These are phyloP conservation scores for Colletotrichum sp. DNA, from an alignment of 2,329 filamentous ascomycete species.

Conservation along the genomic window DNA sequence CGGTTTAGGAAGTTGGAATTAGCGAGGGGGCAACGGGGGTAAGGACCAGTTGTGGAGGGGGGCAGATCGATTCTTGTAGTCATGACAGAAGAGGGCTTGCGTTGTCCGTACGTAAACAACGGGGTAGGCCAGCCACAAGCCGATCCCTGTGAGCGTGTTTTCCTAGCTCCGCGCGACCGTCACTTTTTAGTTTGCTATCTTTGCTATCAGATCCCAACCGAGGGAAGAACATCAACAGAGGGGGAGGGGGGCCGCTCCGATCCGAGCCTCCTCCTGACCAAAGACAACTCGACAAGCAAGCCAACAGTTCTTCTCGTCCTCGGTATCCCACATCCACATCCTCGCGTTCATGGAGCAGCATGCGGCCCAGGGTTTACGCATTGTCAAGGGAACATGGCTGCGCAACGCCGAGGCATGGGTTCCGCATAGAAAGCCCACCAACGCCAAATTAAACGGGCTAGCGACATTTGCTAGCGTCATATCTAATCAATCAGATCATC, in stretches of 20 bases:
- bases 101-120: not conserved
- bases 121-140: not conserved
- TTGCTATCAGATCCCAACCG: not conserved
- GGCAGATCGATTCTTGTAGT: not conserved
- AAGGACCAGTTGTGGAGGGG: not conserved
- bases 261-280: not conserved
- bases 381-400: not conserved
- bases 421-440: not conserved
- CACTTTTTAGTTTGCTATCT: not conserved
- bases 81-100: not conserved
- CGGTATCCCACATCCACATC: not conserved
- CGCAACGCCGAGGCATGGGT: not conserved
- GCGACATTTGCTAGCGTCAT: slow-evolving; percentile 14
- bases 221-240: not conserved
- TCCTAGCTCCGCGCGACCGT: not conserved
- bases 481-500: slow-evolving; percentile 22
- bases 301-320: not conserved
- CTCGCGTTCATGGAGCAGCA: not conserved
- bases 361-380: not conserved
- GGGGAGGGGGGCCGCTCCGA: not conserved
- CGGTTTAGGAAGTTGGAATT: not conserved
- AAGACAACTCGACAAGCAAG: not conserved
- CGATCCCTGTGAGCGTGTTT: not conserved
- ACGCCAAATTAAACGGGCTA: slow-evolving; percentile 4
- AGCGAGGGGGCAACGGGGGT: not conserved